A percentile compares a stretch with the other conserved stretches of the same genome.
Conservation (phyloP, 2,329 filamentous ascomycete species). For the Sclerotinia sclerotiorum region DNA sequence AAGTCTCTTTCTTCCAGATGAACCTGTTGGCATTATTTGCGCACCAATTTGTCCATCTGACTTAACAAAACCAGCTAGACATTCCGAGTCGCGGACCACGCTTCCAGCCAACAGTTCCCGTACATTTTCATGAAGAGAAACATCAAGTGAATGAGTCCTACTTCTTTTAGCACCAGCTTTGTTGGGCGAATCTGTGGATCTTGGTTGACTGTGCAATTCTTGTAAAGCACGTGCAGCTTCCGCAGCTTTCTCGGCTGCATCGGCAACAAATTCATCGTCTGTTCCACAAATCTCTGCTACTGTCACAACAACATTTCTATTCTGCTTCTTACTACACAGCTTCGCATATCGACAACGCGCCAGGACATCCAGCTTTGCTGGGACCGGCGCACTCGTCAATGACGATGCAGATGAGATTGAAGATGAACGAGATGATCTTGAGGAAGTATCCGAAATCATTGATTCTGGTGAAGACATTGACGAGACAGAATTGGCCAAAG, state of each 20-base stretch:
- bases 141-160: conserved; percentile 58
- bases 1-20: conserved; percentile 58
- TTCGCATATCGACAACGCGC: conserved; percentile 64
- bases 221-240: conserved; percentile 60
- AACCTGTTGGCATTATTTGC: conserved; percentile 47
- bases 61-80: conserved; percentile 34
- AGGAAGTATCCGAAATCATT: conserved; percentile 61
- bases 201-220: conserved; percentile 57
- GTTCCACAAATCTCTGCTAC: conserved; percentile 58
- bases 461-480: conserved; percentile 65
- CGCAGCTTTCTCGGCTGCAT: conserved; percentile 44
- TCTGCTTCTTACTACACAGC: conserved; percentile 56
- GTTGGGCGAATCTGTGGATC: conserved; percentile 43
- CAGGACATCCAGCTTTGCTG: conserved; percentile 57
- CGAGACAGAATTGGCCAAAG: conserved; percentile 62
- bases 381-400: conserved; percentile 57
- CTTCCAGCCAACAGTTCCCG: conserved; percentile 50
- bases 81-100: conserved; percentile 39
- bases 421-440: conserved; percentile 60
- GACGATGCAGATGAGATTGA: conserved; percentile 64
- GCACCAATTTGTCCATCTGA: conserved; percentile 44
- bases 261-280: conserved; percentile 49
- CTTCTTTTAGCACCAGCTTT: conserved; percentile 56
- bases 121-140: conserved; percentile 65
- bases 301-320: conserved; percentile 54